Percentiles rank a stretch among this genome's conserved stretches.
These are phyloP conservation scores for Xanthoceras sorbifolium DNA, from an alignment of 345 rosid species.

Conservation along the genomic window DNA sequence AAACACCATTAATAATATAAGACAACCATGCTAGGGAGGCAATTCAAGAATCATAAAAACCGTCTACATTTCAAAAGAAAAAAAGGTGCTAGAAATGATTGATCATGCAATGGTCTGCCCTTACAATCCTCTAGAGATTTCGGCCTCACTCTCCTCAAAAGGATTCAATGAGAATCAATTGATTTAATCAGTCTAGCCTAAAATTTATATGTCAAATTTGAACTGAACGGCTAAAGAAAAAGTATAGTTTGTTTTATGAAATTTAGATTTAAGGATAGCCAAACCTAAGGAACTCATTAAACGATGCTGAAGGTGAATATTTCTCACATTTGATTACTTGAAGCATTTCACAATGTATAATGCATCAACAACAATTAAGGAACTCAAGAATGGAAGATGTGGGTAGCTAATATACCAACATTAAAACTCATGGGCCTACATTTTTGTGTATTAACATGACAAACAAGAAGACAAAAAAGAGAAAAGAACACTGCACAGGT, in stretches of 20 bases:
- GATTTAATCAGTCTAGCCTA: constrained; percentile 2
- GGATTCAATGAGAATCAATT: neutral
- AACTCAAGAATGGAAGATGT: neutral
- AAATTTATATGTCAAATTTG: constrained; percentile 3
- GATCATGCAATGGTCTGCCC: neutral
- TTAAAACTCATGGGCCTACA: neutral
- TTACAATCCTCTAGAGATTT: neutral
- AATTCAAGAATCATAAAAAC: constrained; percentile 4
- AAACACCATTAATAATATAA: constrained; percentile 7
- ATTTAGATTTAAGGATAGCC: neutral
- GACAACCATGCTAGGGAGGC: neutral
- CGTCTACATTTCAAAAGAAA: neutral
- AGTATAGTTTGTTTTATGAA: neutral
- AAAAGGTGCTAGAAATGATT: constrained; percentile 6
- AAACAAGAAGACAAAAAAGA: neutral
- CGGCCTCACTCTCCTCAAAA: neutral
- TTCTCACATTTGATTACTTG: neutral
- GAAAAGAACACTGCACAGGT: neutral
- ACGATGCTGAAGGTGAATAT: neutral
- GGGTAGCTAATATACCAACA: neutral
- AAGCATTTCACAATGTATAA: neutral
- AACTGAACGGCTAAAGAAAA: constrained; percentile 1
- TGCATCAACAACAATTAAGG: neutral
- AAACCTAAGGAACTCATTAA: neutral
- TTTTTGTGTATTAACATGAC: neutral